Conservation (phyloP, 1,139 yeast genomes). For the Suzukiozyma palmioleophila region DNA sequence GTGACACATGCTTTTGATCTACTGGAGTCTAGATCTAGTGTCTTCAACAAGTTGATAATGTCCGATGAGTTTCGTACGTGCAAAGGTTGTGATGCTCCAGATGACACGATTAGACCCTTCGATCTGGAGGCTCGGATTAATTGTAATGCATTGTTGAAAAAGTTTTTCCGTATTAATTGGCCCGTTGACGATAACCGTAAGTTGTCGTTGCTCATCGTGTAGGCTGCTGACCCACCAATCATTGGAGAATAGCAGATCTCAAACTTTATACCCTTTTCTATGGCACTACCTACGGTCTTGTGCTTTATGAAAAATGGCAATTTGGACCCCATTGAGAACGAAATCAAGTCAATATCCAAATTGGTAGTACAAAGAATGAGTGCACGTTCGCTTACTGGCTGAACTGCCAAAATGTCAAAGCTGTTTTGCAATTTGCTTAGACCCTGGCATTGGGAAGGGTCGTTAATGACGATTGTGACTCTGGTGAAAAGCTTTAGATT, state of each 20-base stretch:
- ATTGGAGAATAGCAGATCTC: conserved; percentile 70
- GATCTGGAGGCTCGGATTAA: conserved; percentile 80
- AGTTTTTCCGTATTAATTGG: conserved; percentile 45
- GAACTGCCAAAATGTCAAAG: conserved; percentile 79
- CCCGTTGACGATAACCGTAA: conserved; percentile 15
- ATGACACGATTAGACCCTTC: conserved; percentile 72
- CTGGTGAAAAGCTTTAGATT: conserved; percentile 58
- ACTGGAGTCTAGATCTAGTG: conserved; percentile 66
- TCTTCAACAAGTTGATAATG: conserved; percentile 57
- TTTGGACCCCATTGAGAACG: conserved; percentile 62
- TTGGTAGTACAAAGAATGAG: conserved; percentile 68
- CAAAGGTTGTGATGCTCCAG: conserved; percentile 63
- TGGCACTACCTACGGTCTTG: conserved; percentile 78
- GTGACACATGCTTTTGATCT: conserved; percentile 59
- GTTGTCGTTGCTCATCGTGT: conserved; percentile 15
- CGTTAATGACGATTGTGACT: conserved; percentile 70
- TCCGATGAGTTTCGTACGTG: conserved; percentile 67
- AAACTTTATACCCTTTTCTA: conserved; percentile 75
- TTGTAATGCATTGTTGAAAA: conserved; percentile 68
- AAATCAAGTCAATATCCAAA: conserved; percentile 74
- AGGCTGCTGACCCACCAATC: conserved; percentile 38
- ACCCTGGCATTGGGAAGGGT: conserved; percentile 72
- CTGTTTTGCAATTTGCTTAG: conserved; percentile 55
- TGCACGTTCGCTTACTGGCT: conserved; percentile 78
- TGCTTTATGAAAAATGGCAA: conserved; percentile 79